Percentiles rank a stretch among this genome's conserved stretches.
Conservation (phyloP, 139 green algal genomes). For the Closterium sp. region DNA sequence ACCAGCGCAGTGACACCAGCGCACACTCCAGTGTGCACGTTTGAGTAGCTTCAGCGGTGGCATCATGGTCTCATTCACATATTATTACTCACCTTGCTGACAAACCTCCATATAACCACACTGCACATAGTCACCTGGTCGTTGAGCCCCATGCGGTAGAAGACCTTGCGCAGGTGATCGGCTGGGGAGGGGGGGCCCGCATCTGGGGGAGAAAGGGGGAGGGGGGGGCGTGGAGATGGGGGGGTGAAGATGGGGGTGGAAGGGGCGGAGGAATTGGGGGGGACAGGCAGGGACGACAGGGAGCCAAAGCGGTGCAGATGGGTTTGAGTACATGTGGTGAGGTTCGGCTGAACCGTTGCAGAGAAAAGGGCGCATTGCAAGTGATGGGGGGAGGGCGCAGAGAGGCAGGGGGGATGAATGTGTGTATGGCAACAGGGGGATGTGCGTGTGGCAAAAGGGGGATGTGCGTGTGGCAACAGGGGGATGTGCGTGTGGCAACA, state of each 20-base stretch:
- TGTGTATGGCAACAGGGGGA: too few relatives aligned
- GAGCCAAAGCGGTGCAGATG: neutral
- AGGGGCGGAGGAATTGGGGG: neutral
- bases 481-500: too few relatives aligned
- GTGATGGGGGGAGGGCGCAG: neutral
- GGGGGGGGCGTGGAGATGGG: neutral
- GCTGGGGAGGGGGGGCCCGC: slow-evolving; percentile 13
- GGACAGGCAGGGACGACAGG: neutral
- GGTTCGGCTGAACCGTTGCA: too few relatives aligned
- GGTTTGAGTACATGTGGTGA: neutral
- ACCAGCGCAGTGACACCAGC: too few relatives aligned
- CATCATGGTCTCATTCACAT: too few relatives aligned
- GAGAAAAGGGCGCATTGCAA: neutral
- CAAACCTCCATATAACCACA: slow-evolving; percentile 2
- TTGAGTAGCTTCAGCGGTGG: too few relatives aligned
- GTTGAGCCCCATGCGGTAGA: slow-evolving; percentile 80
- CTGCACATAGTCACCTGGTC: slow-evolving; percentile 73
- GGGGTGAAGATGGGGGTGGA: neutral
- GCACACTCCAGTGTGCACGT: too few relatives aligned
- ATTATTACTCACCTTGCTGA: neutral
- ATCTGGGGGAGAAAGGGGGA: slow-evolving; percentile 4
- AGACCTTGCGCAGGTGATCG: slow-evolving; percentile 63
- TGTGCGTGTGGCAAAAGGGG: too few relatives aligned
- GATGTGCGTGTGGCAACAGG: too few relatives aligned
- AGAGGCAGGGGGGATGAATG: neutral